Evolutionary conservation across 768 basidiomycete genomes (phyloP).

Genomic region (Boletus subparvulus): DNA sequence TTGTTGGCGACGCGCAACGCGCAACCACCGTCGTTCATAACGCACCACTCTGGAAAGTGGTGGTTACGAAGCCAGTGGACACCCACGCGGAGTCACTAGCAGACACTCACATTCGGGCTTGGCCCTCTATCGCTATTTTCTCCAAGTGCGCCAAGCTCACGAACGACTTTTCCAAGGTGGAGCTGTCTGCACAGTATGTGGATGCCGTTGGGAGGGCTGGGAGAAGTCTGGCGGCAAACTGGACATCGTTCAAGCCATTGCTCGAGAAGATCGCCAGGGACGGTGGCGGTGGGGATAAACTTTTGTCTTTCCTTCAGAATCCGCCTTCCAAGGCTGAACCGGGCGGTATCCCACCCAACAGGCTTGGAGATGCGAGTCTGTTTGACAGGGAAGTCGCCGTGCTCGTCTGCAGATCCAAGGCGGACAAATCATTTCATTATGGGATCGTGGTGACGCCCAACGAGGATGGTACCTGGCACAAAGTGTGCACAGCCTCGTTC

Average conservation of each 20-base stretch:
- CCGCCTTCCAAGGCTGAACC: not conserved
- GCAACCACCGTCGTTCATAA: not conserved
- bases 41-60: conserved; percentile 6
- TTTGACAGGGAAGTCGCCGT: conserved; percentile 3
- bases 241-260: not conserved
- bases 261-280: not conserved
- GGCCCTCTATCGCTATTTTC: not conserved
- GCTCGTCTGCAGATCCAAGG: conserved; percentile 12
- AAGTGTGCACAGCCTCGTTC: conserved; percentile 13
- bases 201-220: conserved; percentile 1
- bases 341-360: not conserved
- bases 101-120: not conserved
- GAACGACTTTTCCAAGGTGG: conserved; percentile 7
- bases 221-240: conserved; percentile 4
- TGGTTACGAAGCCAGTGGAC: not conserved
- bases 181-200: not conserved
- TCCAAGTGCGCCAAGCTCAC: not conserved
- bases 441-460: conserved; percentile 6
- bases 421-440: conserved; percentile 4
- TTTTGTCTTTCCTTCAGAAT: not conserved
- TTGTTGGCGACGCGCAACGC: not conserved
- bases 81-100: not conserved
- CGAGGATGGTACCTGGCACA: conserved; percentile 6
- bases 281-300: not conserved
- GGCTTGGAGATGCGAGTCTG: conserved; percentile 8